Base-by-base conservation (phyloP, 2,329 filamentous ascomycete genomes). In the Fusarium neocosmosporiellum region DNA sequence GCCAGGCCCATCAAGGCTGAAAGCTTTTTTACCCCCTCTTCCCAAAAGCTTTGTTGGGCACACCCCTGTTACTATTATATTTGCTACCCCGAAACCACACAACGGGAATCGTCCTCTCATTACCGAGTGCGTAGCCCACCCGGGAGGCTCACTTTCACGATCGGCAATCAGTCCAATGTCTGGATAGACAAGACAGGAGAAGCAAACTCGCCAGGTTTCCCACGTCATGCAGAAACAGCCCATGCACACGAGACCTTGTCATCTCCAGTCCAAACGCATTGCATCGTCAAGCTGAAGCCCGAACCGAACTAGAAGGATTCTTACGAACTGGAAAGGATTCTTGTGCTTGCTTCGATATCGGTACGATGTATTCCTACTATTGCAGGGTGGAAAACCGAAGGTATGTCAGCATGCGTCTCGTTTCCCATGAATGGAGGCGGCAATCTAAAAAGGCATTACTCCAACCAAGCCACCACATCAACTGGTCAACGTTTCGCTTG, bases 1-100 rank as follows among this genome's bases (percentile, higher is more conserved):
- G 53, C 50, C 59, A 55, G 59, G 55, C 69, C 60, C 57, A 55
- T 60, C 29, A 67, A 73, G 70, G 67, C 70, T 73, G 70, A 73
- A 68, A 31, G 66, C 63, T 41, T 62, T 39, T 27, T 62, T 31
- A 54, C 41, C 54, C 69, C 63, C 59, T 62, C 63, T 68, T 20
- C 41, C 27, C 31, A 36, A 16, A 43, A 46, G 27, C 37, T 13
- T 41, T 36, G 24, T 57, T 73, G 67, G 31, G 7, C 7, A 20
- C 58, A 73, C 70, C 31, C 61, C 70, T 31, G 11, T 8, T 13
- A n/a, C 14, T 39, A 2, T 14, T 24, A 5, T 27, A 24, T 31
- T 20, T 24, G 27, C 34, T 39, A 53, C 67, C 59, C 68, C 46
- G 29, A 61, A n/a, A 53, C 39, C 29, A 31, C 33, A 50, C 33